Conservation (phyloP, 2,329 filamentous ascomycete genomes). For the Colletotrichum falcatum region DNA sequence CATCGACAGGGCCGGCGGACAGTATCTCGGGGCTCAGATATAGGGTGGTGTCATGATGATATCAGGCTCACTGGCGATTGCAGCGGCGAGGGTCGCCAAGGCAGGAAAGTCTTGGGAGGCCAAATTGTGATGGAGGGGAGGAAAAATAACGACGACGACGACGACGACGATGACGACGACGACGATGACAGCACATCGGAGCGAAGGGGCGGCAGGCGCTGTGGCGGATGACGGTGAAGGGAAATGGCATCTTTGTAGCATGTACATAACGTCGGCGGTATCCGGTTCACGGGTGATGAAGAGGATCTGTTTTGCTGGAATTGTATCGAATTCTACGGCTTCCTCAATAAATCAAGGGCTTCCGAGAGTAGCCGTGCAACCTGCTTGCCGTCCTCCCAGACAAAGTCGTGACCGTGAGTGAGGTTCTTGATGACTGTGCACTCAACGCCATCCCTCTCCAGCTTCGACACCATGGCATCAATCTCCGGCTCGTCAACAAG, state of each 20-base stretch:
- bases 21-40: constrained; percentile 58
- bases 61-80: constrained; percentile 48
- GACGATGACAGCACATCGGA: not conserved
- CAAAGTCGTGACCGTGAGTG: constrained; percentile 70
- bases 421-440: constrained; percentile 55
- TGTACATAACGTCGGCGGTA: not conserved
- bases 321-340: not conserved
- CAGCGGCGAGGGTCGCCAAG: constrained; percentile 50
- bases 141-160: not conserved
- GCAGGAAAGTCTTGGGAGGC: constrained; percentile 52
- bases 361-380: constrained; percentile 62
- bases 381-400: constrained; percentile 71
- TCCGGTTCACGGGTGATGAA: not conserved
- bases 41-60: constrained; percentile 59
- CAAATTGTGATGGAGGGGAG: constrained; percentile 48
- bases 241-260: constrained; percentile 25
- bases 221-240: not conserved
- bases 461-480: constrained; percentile 63
- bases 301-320: not conserved
- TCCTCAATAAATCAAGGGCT: constrained; percentile 39
- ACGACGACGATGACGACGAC: not conserved
- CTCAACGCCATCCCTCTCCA: constrained; percentile 55
- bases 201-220: not conserved
- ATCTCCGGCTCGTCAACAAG: constrained; percentile 69
- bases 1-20: constrained; percentile 54